Evolutionary conservation across 208 protist genomes (phyloP), one percentile per base, ranked within the genome.

Genomic region (Trypanosoma scelopori): DNA sequence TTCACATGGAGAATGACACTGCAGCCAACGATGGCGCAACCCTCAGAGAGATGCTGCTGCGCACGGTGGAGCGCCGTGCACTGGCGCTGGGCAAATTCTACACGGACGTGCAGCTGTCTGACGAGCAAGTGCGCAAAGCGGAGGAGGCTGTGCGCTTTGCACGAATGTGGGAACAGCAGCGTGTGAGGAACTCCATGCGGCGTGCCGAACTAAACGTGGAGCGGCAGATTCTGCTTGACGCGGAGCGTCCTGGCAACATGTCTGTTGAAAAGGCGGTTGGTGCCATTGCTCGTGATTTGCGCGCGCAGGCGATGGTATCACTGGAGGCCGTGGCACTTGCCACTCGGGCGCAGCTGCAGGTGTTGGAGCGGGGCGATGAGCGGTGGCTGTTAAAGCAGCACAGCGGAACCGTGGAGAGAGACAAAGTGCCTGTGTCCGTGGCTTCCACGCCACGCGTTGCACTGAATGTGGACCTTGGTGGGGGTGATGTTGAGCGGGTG

Each of bases 71-170:
- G 5, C 46, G 43, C 20, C 58, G 57, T 39, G 18, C 23, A 30
- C 43, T 72, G 55, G 57, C 67, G 20, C 28, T 72, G 23, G 67
- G 67, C 15, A 16, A 35, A 28, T 60, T 58, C 50, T 74, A 69
- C 61, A 18, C 45, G 16, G 50, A 51, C 7, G 1, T 74, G 32
- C 25, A 37, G 27, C 41, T 73, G 27, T 41, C 12, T 16, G 58
- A 52, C 3, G 46, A 73, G 25, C 16, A 49, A 15, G n/a, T 55
- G 39, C 35, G 43, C 18, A 41, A 48, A 5, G 42, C 50, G 1
- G 39, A 39, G 43, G 41, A 25, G 27, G 60, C 50, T 12, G 25
- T 74, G 28, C 61, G 22, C 11, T 6, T 28, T 12, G 69, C 69
- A n/a, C 39, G 39, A 42, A 25, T 47, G 27, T 74, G 48, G 53